These are phyloP conservation scores for Chaetomium cochliodes DNA, from an alignment of 495 filamentous ascomycete species.

Conservation along the genomic window DNA sequence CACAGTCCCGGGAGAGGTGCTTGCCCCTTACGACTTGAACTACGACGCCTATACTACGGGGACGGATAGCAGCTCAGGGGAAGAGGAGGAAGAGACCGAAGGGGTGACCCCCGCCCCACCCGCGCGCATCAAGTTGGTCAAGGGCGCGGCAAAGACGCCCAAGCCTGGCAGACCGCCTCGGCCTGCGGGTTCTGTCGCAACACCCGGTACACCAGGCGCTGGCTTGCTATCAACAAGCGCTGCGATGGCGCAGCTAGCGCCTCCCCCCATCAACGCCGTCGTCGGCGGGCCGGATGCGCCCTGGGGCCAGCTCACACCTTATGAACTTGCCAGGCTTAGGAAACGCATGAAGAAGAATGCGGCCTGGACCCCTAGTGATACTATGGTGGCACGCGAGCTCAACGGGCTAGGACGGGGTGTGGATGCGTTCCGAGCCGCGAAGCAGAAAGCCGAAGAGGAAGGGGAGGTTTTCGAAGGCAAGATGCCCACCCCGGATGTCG, in stretches of 20 bases:
- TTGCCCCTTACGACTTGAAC: slow-evolving; percentile 56
- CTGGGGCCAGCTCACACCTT: slow-evolving; percentile 87
- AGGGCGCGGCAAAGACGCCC: slow-evolving; percentile 30
- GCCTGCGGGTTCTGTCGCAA: slow-evolving; percentile 46
- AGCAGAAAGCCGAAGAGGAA: slow-evolving; percentile 63
- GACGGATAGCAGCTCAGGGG: slow-evolving; percentile 47
- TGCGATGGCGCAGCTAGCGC: slow-evolving; percentile 70
- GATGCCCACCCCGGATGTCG: slow-evolving; percentile 45
- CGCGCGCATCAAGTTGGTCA: slow-evolving; percentile 46
- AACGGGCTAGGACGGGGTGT: slow-evolving; percentile 71
- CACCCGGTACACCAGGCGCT: slow-evolving; percentile 52
- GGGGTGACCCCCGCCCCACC: slow-evolving; percentile 37
- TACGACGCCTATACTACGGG: slow-evolving; percentile 51
- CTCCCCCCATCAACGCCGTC: slow-evolving; percentile 73
- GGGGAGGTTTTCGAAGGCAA: slow-evolving; percentile 61
- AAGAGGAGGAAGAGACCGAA: slow-evolving; percentile 38
- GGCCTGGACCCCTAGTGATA: slow-evolving; percentile 89
- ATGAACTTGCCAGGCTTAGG: slow-evolving; percentile 84
- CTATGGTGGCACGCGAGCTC: slow-evolving; percentile 92
- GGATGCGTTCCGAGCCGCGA: slow-evolving; percentile 69
- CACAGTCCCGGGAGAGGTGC: slow-evolving; percentile 58
- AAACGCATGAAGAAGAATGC: slow-evolving; percentile 99
- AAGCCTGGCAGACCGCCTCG: slow-evolving; percentile 42
- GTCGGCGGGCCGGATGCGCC: slow-evolving; percentile 75
- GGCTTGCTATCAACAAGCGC: slow-evolving; percentile 76